Percentiles rank a stretch among this genome's conserved stretches.
Evolutionary conservation across 352 stramenopile genomes (phyloP).

Genomic region (Hyphochytrium catenoides): DNA sequence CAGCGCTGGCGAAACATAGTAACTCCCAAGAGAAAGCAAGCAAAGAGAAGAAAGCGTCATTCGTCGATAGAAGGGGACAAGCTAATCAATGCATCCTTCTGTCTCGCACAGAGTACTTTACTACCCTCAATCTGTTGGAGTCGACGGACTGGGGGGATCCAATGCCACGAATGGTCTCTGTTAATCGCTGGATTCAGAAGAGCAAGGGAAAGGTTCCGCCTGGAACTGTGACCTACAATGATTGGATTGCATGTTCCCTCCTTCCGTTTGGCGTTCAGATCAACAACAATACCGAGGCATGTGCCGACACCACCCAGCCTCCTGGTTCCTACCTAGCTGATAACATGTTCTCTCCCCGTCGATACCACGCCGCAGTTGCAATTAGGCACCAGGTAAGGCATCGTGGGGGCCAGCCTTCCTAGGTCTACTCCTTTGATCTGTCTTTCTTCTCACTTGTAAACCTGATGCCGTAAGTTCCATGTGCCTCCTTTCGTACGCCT

Average conservation of each 20-base stretch:
- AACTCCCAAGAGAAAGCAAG: too few relatives aligned
- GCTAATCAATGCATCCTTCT: too few relatives aligned
- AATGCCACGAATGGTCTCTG: constrained; percentile 30
- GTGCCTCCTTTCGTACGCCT: too few relatives aligned
- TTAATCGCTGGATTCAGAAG: constrained; percentile 36
- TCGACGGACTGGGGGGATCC: constrained; percentile 36
- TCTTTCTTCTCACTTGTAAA: too few relatives aligned
- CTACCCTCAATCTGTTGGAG: constrained; percentile 27
- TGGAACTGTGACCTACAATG: constrained; percentile 20
- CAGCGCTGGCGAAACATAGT: too few relatives aligned
- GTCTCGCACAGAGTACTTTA: too few relatives aligned
- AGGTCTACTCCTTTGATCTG: too few relatives aligned
- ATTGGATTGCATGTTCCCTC: constrained; percentile 33
- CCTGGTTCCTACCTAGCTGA: constrained; percentile 35
- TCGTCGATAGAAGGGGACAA: too few relatives aligned
- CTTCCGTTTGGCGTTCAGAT: constrained; percentile 31
- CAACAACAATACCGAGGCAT: constrained; percentile 17
- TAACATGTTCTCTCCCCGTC: constrained; percentile 41
- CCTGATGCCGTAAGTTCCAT: too few relatives aligned
- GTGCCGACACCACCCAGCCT: constrained; percentile 24
- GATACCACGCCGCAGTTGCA: constrained; percentile 28
- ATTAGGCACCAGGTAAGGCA: constrained; percentile 38
- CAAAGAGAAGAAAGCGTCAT: too few relatives aligned
- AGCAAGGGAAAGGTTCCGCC: constrained; percentile 37
- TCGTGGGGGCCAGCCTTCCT: too few relatives aligned